A percentile compares a stretch with the other conserved stretches of the same genome.
Evolutionary conservation across 169 alveolate genomes (phyloP).

Genomic region (Perkinsus olseni): DNA sequence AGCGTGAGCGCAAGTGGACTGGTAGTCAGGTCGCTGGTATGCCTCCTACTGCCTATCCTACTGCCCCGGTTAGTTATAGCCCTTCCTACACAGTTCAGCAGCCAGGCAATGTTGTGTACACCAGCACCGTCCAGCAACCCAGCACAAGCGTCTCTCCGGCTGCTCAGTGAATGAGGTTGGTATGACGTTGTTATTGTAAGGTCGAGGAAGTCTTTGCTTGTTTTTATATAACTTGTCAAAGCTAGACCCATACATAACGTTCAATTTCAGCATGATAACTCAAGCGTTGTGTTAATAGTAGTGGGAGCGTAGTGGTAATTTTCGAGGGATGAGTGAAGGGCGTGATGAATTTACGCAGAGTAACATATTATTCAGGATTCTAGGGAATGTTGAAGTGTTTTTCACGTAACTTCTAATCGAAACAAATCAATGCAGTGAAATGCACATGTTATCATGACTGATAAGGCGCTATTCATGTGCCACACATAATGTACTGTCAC

Average conservation of each 20-base stretch:
- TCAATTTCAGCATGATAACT: not conserved
- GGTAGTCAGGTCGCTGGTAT: slow-evolving; percentile 5
- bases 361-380: too few relatives aligned
- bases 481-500: too few relatives aligned
- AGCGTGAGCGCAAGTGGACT: slow-evolving; percentile 1
- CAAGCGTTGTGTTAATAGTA: not conserved
- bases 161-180: not conserved
- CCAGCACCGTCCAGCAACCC: not conserved
- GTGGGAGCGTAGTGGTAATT: not conserved
- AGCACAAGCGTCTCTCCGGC: not conserved
- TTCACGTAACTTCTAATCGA: too few relatives aligned
- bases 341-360: too few relatives aligned
- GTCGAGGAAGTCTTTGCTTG: slow-evolving; percentile 1
- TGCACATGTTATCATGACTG: too few relatives aligned
- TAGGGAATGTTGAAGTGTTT: too few relatives aligned
- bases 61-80: not conserved
- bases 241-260: not conserved
- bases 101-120: not conserved
- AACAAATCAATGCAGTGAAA: too few relatives aligned
- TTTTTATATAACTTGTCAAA: not conserved
- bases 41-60: not conserved
- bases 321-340: too few relatives aligned
- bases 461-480: too few relatives aligned
- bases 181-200: not conserved
- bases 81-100: not conserved